phyloP scores from a whole-genome alignment of 305 asterid genomes.

The Plantago coronopus region DNA sequence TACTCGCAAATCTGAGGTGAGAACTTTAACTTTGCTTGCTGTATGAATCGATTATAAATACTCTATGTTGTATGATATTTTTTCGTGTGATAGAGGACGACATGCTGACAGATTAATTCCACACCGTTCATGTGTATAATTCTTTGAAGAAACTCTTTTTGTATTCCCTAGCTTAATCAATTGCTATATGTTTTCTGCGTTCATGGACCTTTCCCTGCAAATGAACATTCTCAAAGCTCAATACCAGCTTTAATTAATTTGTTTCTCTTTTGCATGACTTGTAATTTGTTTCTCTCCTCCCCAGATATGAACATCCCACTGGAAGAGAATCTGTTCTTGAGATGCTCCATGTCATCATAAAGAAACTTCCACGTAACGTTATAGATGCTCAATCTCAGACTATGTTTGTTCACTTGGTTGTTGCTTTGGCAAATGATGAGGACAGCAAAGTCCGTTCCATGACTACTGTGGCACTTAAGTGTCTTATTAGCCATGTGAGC shows the following conservation, averaged over 20 bases:
- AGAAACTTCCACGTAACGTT: constrained; percentile 54
- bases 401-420: constrained; percentile 66
- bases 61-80: too few species aligned
- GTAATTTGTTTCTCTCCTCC: constrained; percentile 16
- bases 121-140: too few species aligned
- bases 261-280: background rate
- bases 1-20: constrained; percentile 70
- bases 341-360: constrained; percentile 81
- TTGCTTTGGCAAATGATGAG: constrained; percentile 72
- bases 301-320: constrained; percentile 80
- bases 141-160: too few species aligned
- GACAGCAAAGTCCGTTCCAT: constrained; percentile 80
- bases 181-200: too few species aligned
- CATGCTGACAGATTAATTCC: too few species aligned
- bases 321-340: constrained; percentile 96
- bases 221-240: background rate
- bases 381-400: constrained; percentile 65
- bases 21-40: constrained; percentile 20
- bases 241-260: background rate
- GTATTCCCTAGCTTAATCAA: too few species aligned
- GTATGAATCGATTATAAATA: too few species aligned
- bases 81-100: too few species aligned
- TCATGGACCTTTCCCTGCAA: too few species aligned
- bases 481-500: constrained; percentile 68
- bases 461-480: constrained; percentile 78